These are phyloP conservation scores for Cercospora zeina DNA, from an alignment of 2,329 filamentous ascomycete species.

Conservation along the genomic window DNA sequence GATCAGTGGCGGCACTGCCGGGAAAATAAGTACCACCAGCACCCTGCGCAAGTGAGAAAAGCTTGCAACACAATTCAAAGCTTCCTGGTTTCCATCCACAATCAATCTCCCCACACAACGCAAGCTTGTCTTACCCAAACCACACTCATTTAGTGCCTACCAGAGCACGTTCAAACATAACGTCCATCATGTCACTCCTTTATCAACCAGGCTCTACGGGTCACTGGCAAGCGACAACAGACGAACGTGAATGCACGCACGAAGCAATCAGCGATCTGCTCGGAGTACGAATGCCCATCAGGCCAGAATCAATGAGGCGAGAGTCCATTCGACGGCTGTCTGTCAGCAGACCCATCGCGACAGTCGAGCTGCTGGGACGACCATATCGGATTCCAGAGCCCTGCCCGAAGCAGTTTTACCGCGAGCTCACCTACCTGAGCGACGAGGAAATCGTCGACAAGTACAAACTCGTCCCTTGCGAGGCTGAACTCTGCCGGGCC, in stretches of 20 bases:
- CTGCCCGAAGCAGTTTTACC: conserved; percentile 21
- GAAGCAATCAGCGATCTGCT: conserved; percentile 20
- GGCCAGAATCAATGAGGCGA: conserved; percentile 1
- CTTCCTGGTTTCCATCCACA: conserved; percentile 14
- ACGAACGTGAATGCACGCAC: conserved; percentile 17
- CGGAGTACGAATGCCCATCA: conserved; percentile 9
- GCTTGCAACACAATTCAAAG: conserved; percentile 1
- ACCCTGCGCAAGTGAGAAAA: neutral
- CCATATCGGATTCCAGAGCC: conserved; percentile 21
- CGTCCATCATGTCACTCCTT: conserved; percentile 19
- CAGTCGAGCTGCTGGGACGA: conserved; percentile 21
- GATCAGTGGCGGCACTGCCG: conserved; percentile 11
- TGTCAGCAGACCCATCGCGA: conserved; percentile 14
- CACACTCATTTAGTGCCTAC: conserved; percentile 17
- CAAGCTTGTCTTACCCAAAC: conserved; percentile 10
- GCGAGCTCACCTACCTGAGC: conserved; percentile 23
- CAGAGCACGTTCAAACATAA: conserved; percentile 3
- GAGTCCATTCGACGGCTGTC: neutral
- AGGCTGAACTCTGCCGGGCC: conserved; percentile 6
- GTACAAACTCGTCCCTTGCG: conserved; percentile 20
- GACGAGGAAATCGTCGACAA: conserved; percentile 25
- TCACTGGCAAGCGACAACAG: conserved; percentile 18
- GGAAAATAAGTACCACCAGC: conserved; percentile 14
- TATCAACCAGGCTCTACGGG: conserved; percentile 14
- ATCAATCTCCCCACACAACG: neutral